Base-by-base conservation (phyloP, 495 filamentous ascomycete genomes). In the Friedmanniomyces simplex region DNA sequence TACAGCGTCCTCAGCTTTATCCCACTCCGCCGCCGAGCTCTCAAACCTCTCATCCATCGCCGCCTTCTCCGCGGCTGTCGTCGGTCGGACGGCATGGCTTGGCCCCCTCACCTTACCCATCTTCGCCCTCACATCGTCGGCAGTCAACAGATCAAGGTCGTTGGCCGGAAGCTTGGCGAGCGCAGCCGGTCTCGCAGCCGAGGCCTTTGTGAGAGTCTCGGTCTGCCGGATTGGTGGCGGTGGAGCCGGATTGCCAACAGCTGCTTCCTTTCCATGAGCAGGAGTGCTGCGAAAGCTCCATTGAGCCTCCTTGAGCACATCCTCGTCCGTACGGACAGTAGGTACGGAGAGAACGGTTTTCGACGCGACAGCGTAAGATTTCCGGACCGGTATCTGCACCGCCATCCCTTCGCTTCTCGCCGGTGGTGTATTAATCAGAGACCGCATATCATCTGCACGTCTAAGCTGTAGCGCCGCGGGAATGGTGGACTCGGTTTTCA, bases 81-180 rank as follows among this genome's bases (percentile, higher is more conserved):
- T 18, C 7, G 57, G 11, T 22, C 39, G 37, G 21, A 30, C 28
- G 21, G 20, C 28, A 37, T 2, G 7, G 3, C 18, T 12, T 1
- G 4, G 12, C 20, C 26, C 30, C 21, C 50, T 63, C 3, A 54
- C 10, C 61, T 63, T 63, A 18, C 61, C 54, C 61, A 66, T 63
- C 1, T 16, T 18, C 16, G 63, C 63, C 20, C 63, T 53, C 13
- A 66, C 52, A n/a, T 59, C 45, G 21, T 62, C 57, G 12, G 63
- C 51, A n/a, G 51, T 59, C 6, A 66, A 32, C 4, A 46, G 7
- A 20, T 66, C 63, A 2, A 63, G 18, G 42, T 63, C 61, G 1
- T 45, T 51, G n/a, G 53, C 39, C 14, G 60, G 60, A 10, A 58
- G 34, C 7, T 50, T 60, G 2, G 61, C 51, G 2, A 63, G 46